Conservation (phyloP, 148 eudicot species). For the Fagopyrum tataricum region DNA sequence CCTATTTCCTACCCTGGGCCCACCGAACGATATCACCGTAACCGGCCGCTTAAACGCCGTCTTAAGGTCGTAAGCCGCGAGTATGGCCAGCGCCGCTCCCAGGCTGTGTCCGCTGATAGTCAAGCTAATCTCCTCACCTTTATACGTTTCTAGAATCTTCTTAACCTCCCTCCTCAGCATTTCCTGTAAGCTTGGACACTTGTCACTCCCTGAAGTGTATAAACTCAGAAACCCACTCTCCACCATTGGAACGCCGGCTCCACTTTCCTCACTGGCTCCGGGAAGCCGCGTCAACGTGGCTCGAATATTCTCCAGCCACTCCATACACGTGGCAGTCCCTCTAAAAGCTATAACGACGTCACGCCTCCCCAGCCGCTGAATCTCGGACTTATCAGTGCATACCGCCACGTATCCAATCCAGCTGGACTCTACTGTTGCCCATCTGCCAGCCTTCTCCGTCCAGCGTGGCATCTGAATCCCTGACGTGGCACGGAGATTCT, state of each 20-base stretch:
- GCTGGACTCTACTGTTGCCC: conserved; percentile 37
- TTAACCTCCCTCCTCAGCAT: conserved; percentile 38
- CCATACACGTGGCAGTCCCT: conserved; percentile 78
- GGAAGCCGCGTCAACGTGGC: conserved; percentile 49
- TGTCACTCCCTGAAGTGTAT: conserved; percentile 41
- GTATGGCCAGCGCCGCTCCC: conserved; percentile 79
- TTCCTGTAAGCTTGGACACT: conserved; percentile 41
- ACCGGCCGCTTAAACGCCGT: conserved; percentile 38
- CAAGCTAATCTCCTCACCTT: conserved; percentile 46
- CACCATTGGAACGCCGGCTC: conserved; percentile 40
- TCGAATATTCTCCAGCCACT: conserved; percentile 80
- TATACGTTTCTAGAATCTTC: conserved; percentile 35
- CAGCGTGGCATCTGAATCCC: conserved; percentile 60
- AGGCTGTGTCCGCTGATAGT: conserved; percentile 87
- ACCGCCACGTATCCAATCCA: conserved; percentile 93
- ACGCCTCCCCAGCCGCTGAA: conserved; percentile 59
- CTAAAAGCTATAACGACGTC: conserved; percentile 76
- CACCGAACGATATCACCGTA: conserved; percentile 78
- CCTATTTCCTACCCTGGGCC: conserved; percentile 75
- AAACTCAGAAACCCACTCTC: conserved; percentile 75
- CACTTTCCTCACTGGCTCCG: not conserved
- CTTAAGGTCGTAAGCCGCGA: conserved; percentile 73
- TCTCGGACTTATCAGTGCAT: conserved; percentile 44
- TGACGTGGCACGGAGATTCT: conserved; percentile 60
- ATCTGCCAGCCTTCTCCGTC: conserved; percentile 32